Percentiles rank a stretch among this genome's conserved stretches.
Conservation (phyloP, 2,329 filamentous ascomycete species). For the Claviceps monticola region DNA sequence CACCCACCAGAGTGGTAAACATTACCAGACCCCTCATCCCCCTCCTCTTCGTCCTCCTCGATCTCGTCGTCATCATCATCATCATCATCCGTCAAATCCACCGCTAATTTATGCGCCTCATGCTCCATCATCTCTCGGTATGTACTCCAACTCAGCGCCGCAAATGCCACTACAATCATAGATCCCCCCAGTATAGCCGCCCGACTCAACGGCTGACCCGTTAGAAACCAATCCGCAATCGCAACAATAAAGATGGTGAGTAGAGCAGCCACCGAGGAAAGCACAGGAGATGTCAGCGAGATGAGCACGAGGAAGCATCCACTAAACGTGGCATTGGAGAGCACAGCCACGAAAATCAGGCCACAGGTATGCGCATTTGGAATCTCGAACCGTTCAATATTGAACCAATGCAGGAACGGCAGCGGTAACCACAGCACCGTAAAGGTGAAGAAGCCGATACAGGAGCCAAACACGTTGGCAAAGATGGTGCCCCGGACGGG, state of each 20-base stretch:
- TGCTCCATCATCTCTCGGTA: constrained; percentile 89
- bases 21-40: background rate
- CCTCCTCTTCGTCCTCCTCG: constrained; percentile 10
- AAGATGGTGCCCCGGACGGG: constrained; percentile 90
- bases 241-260: constrained; percentile 96
- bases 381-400: constrained; percentile 70
- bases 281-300: constrained; percentile 78
- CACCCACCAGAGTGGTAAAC: background rate
- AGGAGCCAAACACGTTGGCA: constrained; percentile 77
- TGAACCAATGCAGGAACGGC: constrained; percentile 65
- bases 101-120: constrained; percentile 40
- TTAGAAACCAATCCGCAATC: constrained; percentile 76
- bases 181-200: constrained; percentile 71
- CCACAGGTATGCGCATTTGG: constrained; percentile 65
- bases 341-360: constrained; percentile 66
- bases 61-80: constrained; percentile 37
- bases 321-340: constrained; percentile 84
- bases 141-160: constrained; percentile 79
- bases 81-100: constrained; percentile 33
- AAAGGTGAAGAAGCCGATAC: constrained; percentile 79
- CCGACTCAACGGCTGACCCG: constrained; percentile 58
- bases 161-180: constrained; percentile 78
- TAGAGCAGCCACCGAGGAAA: constrained; percentile 83
- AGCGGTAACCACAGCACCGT: constrained; percentile 83
- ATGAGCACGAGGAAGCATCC: constrained; percentile 90